Evolutionary conservation across 108 stramenopile genomes (phyloP).

Genomic region (Tribonema minus): DNA sequence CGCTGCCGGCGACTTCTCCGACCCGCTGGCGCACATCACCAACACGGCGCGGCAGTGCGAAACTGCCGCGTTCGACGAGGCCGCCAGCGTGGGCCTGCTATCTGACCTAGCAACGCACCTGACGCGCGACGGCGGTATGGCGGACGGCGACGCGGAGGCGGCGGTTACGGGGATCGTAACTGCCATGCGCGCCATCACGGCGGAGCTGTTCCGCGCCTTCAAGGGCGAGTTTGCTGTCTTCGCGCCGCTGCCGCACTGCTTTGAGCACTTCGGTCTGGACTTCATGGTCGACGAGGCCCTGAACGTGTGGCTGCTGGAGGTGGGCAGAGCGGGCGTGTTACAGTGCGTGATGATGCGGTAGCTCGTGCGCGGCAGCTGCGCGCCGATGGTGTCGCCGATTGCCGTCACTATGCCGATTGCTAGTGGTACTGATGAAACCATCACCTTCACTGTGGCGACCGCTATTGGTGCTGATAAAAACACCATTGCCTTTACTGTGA

Average conservation of each 20-base stretch:
- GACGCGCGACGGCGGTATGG: constrained; percentile 5
- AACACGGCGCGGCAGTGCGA: constrained; percentile 66
- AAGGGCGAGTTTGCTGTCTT: constrained; percentile 42
- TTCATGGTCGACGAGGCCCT: constrained; percentile 57
- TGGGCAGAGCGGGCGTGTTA: too few species aligned
- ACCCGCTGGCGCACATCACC: constrained; percentile 61
- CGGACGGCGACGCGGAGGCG: constrained; percentile 4
- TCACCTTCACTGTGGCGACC: too few species aligned
- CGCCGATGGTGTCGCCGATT: too few species aligned
- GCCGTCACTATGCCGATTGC: too few species aligned
- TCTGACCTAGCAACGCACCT: constrained; percentile 22
- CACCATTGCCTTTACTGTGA: too few species aligned
- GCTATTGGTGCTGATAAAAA: too few species aligned
- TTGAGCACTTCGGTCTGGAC: constrained; percentile 67
- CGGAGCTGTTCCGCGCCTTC: constrained; percentile 47
- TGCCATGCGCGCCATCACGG: constrained; percentile 42
- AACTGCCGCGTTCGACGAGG: not conserved
- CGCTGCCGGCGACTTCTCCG: constrained; percentile 7
- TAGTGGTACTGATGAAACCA: too few species aligned
- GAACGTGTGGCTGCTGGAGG: constrained; percentile 57
- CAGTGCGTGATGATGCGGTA: too few species aligned
- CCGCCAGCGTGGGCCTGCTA: constrained; percentile 39
- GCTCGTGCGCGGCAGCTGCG: too few species aligned
- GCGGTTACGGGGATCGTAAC: constrained; percentile 8
- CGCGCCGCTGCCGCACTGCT: constrained; percentile 54